These are phyloP conservation scores for Thermothelomyces thermophilus DNA, from an alignment of 2,329 filamentous ascomycete genomes.

Conservation along the genomic window DNA sequence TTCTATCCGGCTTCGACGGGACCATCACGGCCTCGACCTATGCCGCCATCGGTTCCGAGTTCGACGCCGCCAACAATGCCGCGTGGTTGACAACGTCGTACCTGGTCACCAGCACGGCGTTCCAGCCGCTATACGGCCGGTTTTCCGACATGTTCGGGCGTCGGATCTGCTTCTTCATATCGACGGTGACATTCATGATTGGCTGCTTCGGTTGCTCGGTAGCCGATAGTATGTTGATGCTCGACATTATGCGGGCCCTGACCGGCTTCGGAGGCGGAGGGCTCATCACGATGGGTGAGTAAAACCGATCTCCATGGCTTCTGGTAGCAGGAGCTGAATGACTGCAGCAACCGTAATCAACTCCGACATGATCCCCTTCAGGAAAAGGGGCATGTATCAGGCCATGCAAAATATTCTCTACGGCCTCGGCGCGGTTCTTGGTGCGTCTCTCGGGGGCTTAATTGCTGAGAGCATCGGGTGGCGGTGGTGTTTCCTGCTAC, in stretches of 20 bases:
- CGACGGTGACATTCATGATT: conserved; percentile 52
- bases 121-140: conserved; percentile 65
- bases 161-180: conserved; percentile 56
- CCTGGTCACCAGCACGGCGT: conserved; percentile 63
- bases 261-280: conserved; percentile 66
- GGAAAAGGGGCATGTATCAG: conserved; percentile 51
- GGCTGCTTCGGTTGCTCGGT: conserved; percentile 61
- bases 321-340: conserved; percentile 28
- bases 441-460: conserved; percentile 57
- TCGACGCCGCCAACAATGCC: conserved; percentile 63
- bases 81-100: conserved; percentile 72
- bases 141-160: conserved; percentile 65
- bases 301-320: too few relatives aligned
- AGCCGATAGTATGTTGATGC: conserved; percentile 48
- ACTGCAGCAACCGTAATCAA: conserved; percentile 44
- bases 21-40: conserved; percentile 70
- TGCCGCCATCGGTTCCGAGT: conserved; percentile 68
- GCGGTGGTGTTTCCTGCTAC: conserved; percentile 60
- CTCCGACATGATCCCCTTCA: conserved; percentile 57
- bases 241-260: conserved; percentile 60
- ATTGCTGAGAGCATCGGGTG: conserved; percentile 60
- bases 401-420: conserved; percentile 55
- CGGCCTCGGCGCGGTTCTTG: conserved; percentile 56
- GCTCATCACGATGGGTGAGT: conserved; percentile 60
- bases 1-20: conserved; percentile 61